These are phyloP conservation scores for Trebouxiophyceae sp. DNA, from an alignment of 163 green algal species.

Conservation along the genomic window DNA sequence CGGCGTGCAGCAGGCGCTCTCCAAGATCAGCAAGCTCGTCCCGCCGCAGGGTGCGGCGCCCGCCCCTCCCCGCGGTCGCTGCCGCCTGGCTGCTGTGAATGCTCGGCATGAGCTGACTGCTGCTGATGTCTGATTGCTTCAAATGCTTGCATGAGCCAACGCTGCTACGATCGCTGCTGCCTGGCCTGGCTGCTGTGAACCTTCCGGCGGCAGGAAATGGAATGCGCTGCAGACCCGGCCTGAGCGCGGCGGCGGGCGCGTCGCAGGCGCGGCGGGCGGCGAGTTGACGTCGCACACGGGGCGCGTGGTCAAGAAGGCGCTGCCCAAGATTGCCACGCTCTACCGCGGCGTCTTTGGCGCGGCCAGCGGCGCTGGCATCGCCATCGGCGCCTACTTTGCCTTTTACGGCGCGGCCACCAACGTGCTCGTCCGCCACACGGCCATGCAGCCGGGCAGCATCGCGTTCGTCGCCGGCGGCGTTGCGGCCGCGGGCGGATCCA, in stretches of 20 bases:
- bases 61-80: too few species aligned
- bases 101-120: too few species aligned
- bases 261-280: not conserved
- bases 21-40: conserved; percentile 61
- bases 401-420: conserved; percentile 81
- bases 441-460: conserved; percentile 33
- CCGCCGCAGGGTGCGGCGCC: conserved; percentile 35
- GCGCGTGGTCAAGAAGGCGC: conserved; percentile 18
- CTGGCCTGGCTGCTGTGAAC: too few species aligned
- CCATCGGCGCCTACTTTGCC: conserved; percentile 94
- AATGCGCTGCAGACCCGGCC: too few species aligned
- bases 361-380: conserved; percentile 81
- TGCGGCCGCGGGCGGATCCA: conserved; percentile 72
- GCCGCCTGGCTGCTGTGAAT: too few species aligned
- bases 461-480: conserved; percentile 79
- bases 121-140: too few species aligned
- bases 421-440: conserved; percentile 36
- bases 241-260: too few species aligned
- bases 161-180: too few species aligned
- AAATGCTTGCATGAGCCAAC: too few species aligned
- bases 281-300: too few species aligned
- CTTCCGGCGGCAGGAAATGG: too few species aligned
- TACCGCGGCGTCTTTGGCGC: conserved; percentile 85
- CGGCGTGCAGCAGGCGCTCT: conserved; percentile 23
- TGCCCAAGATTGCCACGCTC: conserved; percentile 49